Evolutionary conservation across 2,329 filamentous ascomycete genomes (phyloP).

Genomic region (Blumeria hordei): DNA sequence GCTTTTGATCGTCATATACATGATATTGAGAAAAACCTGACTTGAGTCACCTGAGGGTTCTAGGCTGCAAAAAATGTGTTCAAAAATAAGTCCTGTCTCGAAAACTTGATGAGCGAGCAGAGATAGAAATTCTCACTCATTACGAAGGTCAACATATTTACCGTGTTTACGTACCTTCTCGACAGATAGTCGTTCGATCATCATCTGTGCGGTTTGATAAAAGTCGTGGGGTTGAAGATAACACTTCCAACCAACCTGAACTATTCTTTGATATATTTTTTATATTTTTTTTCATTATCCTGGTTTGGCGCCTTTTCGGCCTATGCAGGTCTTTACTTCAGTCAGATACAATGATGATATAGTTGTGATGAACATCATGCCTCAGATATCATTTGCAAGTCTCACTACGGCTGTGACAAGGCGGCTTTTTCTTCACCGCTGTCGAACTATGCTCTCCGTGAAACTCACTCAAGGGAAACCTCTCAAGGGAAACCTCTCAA

Average conservation of each 20-base stretch:
- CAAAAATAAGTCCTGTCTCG: background rate
- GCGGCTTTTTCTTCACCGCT: too few relatives aligned
- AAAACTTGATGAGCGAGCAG: background rate
- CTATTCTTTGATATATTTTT: background rate
- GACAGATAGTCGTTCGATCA: background rate
- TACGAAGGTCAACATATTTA: background rate
- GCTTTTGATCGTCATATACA: too few relatives aligned
- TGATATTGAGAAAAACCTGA: background rate
- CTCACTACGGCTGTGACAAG: too few relatives aligned
- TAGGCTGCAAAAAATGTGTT: background rate
- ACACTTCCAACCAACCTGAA: background rate
- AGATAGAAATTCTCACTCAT: background rate
- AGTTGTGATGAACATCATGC: too few relatives aligned
- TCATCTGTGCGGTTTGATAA: background rate
- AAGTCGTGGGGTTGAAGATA: background rate
- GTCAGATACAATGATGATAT: too few relatives aligned
- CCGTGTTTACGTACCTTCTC: background rate
- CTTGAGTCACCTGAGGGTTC: background rate
- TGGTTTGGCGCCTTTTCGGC: too few relatives aligned
- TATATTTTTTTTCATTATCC: too few relatives aligned
- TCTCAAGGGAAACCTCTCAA: too few relatives aligned
- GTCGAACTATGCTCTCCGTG: too few relatives aligned
- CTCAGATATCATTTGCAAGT: too few relatives aligned
- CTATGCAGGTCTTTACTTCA: too few relatives aligned
- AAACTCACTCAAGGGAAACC: too few relatives aligned